A percentile compares a stretch with the other conserved stretches of the same genome.
phyloP scores from a whole-genome alignment of 768 basidiomycete species.

The Tricholoma saponaceum region DNA sequence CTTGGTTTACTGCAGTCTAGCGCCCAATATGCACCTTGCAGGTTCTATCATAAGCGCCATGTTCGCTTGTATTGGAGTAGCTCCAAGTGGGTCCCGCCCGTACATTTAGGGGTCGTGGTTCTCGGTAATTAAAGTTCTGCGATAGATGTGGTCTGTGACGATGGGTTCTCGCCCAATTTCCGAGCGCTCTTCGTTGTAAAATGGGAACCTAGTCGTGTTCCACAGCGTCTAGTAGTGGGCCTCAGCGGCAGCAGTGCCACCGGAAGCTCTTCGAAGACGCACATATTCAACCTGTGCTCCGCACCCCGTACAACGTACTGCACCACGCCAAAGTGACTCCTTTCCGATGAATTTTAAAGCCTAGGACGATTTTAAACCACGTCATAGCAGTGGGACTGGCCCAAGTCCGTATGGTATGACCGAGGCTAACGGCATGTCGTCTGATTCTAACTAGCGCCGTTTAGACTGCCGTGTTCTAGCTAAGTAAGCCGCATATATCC shows the following conservation, averaged over 20 bases:
- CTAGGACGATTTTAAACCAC: background rate
- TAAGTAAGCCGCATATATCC: background rate
- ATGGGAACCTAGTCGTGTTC: constrained; percentile 2
- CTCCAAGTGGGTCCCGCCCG: background rate
- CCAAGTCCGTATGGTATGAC: background rate
- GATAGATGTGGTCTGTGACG: background rate
- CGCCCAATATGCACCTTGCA: background rate
- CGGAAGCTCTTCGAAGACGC: background rate
- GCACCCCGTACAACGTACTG: background rate
- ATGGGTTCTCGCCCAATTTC: background rate
- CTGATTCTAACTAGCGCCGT: background rate
- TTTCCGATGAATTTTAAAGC: background rate
- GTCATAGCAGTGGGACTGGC: background rate
- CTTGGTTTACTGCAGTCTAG: background rate
- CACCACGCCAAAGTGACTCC: background rate
- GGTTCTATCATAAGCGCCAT: background rate
- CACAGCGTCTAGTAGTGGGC: background rate
- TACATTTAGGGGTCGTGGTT: background rate
- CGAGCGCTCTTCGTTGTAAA: background rate
- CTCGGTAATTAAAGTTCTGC: constrained; percentile 1
- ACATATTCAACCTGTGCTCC: background rate
- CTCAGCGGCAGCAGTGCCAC: background rate
- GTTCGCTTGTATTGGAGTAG: background rate
- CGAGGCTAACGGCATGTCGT: background rate
- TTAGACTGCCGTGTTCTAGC: background rate